Base-by-base conservation (phyloP, 371 early-diverging fungal genomes). In the Rhizopus stolonifer region DNA sequence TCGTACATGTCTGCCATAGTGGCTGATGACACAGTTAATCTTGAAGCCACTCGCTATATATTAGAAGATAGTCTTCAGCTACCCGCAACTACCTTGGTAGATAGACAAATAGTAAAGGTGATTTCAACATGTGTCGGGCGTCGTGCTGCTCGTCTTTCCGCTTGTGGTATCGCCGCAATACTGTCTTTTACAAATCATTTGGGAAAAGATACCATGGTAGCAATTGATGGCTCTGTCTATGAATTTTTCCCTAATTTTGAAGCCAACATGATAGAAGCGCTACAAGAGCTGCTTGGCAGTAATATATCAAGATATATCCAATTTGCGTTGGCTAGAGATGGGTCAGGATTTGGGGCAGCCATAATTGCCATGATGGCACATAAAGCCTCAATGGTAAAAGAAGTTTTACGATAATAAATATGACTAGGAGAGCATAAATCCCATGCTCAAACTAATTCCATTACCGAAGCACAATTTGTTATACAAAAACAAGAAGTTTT, bases 201-300 rank as follows among this genome's bases (percentile, higher is more conserved):
- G 91, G 29, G 94, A 88, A 25, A 54, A 11, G 56, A 57, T 26
- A 48, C 68, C 3, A 46, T 50, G 34, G 58, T 74, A 26, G 71
- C 75, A 21, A 87, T 96, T 53, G 96, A 98, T 56, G 98, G 98
- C 5, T 85, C 87, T 39, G 74, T 98, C 52, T 98, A 87, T 72
- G 90, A 92, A 68, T 83, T 85, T 48, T 93, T 93, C 63, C 96
- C 96, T 8, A 76, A 81, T 70, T 95, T 90, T 72, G 86, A 87
- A 49, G 25, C 32, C 0, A 21, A 88, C 46, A 83, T 96, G 78
- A 66, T 81, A 22, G 74, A 72, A 31, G 83, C 89, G 7, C 60
- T 92, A 45, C 63, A 69, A 22, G 86, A 87, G 52, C 60, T 91
- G 46, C 73, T 91, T 47, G 93, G 92, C 22, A 74, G 74, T 17